Evolutionary conservation across 129 eudicot genomes (phyloP).

Genomic region (Lactuca sativa): DNA sequence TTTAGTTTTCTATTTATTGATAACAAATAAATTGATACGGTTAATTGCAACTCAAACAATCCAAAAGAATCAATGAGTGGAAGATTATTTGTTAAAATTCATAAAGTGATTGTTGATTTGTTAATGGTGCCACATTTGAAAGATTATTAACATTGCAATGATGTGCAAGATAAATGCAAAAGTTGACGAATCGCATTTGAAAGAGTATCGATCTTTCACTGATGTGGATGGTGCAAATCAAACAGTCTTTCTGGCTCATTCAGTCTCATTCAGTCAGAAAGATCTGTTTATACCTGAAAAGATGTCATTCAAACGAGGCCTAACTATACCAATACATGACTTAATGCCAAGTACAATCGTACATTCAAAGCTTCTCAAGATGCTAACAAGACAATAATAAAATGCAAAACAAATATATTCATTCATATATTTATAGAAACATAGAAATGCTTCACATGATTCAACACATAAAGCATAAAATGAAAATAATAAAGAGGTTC

Average conservation of each 20-base stretch:
- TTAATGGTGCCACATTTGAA: neutral
- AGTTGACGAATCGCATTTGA: no score
- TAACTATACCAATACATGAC: no score
- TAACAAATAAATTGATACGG: slow-evolving; percentile 2
- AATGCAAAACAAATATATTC: slow-evolving; percentile 6
- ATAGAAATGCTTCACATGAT: slow-evolving; percentile 7
- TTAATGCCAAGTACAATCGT: no score
- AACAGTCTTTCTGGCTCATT: slow-evolving; percentile 31
- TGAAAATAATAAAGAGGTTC: slow-evolving; percentile 4
- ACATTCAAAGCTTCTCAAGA: neutral
- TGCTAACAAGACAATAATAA: slow-evolving; percentile 6
- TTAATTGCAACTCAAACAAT: slow-evolving; percentile 22
- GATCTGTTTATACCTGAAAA: no score
- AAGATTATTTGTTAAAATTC: slow-evolving; percentile 11
- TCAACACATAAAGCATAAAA: slow-evolving; percentile 19
- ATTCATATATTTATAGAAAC: slow-evolving; percentile 3
- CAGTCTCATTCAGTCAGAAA: neutral
- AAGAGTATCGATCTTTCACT: slow-evolving; percentile 6
- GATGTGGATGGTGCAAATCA: slow-evolving; percentile 22
- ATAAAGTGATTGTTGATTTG: slow-evolving; percentile 3
- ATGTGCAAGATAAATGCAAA: no score
- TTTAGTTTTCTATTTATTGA: no score
- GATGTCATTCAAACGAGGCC: no score
- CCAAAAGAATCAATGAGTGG: slow-evolving; percentile 44
- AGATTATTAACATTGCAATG: no score